Conservation (phyloP, 1,284 basidiomycete species). For the Puccinia triticina region DNA sequence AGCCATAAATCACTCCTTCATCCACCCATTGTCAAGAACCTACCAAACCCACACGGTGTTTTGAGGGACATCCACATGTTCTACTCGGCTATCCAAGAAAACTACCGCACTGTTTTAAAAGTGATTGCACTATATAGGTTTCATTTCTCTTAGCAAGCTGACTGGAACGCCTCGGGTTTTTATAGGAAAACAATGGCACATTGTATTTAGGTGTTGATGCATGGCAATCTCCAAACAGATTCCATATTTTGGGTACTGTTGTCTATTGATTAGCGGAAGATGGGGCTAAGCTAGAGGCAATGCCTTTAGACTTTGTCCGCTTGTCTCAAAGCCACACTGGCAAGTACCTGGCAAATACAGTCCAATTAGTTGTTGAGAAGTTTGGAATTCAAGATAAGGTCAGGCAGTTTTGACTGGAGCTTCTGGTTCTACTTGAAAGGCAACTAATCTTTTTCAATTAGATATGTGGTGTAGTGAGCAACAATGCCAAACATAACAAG, state of each 20-base stretch:
- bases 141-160: background rate
- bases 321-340: too few relatives aligned
- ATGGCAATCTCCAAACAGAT: slow-evolving; percentile 17
- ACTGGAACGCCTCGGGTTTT: background rate
- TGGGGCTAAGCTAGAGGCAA: background rate
- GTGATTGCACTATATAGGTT: background rate
- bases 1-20: background rate
- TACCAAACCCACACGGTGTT: background rate
- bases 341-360: too few relatives aligned
- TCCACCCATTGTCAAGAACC: background rate
- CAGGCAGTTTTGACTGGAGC: background rate
- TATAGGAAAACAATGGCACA: background rate
- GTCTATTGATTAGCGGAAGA: background rate
- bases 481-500: background rate
- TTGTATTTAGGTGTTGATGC: background rate
- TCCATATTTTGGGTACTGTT: background rate
- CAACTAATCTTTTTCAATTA: background rate
- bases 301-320: background rate
- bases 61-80: slow-evolving; percentile 11
- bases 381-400: too few relatives aligned
- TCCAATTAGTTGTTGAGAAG: too few relatives aligned
- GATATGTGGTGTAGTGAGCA: background rate
- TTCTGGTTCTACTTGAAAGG: slow-evolving; percentile 3
- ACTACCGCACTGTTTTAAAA: slow-evolving; percentile 7
- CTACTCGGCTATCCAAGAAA: slow-evolving; percentile 1